Percentiles rank a stretch among this genome's conserved stretches.
phyloP scores from a whole-genome alignment of 2,329 filamentous ascomycete species.

The Emergomyces pasteurianus region DNA sequence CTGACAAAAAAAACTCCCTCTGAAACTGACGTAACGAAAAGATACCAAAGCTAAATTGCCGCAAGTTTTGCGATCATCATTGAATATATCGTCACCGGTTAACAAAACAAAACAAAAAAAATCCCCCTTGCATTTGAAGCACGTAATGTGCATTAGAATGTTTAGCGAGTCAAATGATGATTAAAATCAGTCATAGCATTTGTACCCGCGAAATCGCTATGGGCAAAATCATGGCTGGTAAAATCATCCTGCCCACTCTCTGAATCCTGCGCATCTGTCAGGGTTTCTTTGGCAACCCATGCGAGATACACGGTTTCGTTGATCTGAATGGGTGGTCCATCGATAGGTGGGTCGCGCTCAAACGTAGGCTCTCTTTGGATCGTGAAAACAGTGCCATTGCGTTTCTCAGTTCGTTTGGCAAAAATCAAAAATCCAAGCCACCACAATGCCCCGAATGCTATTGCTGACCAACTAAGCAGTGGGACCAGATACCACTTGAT shows the following conservation, averaged over 20 bases:
- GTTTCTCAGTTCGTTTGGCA: not conserved
- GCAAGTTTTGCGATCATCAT: not conserved
- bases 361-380: not conserved
- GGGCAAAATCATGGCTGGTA: not conserved
- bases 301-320: constrained; percentile 3
- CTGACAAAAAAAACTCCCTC: no score
- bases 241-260: not conserved
- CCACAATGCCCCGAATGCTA: constrained; percentile 2
- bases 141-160: not conserved
- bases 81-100: not conserved
- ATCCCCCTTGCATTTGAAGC: not conserved
- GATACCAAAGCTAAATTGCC: not conserved
- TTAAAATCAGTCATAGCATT: not conserved
- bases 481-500: constrained; percentile 2
- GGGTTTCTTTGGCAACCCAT: constrained; percentile 1
- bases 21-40: not conserved
- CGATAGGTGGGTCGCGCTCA: not conserved
- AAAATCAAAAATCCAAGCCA: constrained; percentile 1
- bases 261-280: not conserved
- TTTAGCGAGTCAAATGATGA: not conserved
- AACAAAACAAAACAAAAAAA: not conserved
- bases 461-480: not conserved
- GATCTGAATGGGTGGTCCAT: not conserved
- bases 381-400: constrained; percentile 1
- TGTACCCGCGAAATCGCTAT: not conserved